These are phyloP conservation scores for Coprinopsis strossmayeri DNA, from an alignment of 768 basidiomycete species.

Conservation along the genomic window DNA sequence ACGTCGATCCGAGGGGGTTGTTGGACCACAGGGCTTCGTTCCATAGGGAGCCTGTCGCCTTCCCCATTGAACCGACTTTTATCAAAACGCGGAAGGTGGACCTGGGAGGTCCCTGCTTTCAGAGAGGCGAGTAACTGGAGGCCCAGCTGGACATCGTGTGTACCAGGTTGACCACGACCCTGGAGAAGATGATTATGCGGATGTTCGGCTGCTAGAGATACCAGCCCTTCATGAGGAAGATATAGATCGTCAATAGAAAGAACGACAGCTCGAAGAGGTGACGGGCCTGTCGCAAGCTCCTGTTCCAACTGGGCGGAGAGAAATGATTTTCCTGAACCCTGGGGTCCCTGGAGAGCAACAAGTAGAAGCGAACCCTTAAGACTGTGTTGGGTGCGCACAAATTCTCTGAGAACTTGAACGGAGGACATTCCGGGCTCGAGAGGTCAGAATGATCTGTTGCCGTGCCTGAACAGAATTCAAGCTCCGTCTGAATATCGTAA, in stretches of 20 bases:
- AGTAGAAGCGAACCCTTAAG: constrained; percentile 51
- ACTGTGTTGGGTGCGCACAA: constrained; percentile 21
- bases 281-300: constrained; percentile 34
- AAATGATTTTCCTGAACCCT: constrained; percentile 90
- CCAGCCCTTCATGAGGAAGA: constrained; percentile 60
- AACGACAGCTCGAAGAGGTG: constrained; percentile 49
- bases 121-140: constrained; percentile 43
- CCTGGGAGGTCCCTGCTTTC: constrained; percentile 32
- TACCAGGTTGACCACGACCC: constrained; percentile 91
- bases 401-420: constrained; percentile 25
- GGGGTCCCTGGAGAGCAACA: constrained; percentile 87
- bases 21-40: constrained; percentile 35
- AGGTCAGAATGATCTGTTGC: not conserved
- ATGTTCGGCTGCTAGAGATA: constrained; percentile 44
- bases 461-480: not conserved
- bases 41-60: constrained; percentile 67
- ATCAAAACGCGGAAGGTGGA: constrained; percentile 77
- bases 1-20: constrained; percentile 50
- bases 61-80: constrained; percentile 77
- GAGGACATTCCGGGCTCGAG: constrained; percentile 19
- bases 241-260: constrained; percentile 87
- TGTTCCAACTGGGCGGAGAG: constrained; percentile 53
- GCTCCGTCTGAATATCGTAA: constrained; percentile 21
- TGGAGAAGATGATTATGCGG: constrained; percentile 61
- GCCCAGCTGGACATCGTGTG: constrained; percentile 78